These are phyloP conservation scores for Solanum hybrid DNA, from an alignment of 305 asterid species.

Conservation along the genomic window DNA sequence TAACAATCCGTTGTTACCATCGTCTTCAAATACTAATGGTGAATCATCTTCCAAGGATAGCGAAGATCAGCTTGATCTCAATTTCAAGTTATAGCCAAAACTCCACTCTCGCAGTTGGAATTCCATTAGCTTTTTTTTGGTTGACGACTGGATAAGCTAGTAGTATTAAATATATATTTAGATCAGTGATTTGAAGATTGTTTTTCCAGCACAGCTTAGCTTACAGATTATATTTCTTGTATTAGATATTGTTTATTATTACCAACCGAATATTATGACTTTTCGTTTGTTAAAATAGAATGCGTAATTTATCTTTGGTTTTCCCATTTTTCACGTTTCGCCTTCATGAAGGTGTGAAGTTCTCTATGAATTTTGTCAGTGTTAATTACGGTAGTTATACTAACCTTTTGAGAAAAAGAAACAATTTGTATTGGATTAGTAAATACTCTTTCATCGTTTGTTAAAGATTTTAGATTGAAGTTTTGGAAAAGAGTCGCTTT, in stretches of 20 bases:
- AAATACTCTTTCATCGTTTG: neutral
- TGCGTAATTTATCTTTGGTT: neutral
- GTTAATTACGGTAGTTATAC: neutral
- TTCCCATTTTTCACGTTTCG: neutral
- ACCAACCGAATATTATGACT: neutral
- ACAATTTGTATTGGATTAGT: neutral
- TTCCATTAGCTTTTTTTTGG: neutral
- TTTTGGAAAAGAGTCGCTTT: neutral
- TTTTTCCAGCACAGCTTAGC: neutral
- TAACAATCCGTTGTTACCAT: constrained; percentile 16
- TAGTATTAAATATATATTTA: neutral
- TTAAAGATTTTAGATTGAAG: neutral
- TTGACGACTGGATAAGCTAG: neutral
- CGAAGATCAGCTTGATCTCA: constrained; percentile 54
- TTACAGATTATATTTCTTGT: neutral
- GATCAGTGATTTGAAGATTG: neutral
- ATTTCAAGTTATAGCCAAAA: constrained; percentile 20
- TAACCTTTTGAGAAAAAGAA: neutral
- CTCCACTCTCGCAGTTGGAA: neutral
- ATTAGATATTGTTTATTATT: neutral
- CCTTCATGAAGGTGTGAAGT: neutral
- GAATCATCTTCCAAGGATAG: constrained; percentile 2
- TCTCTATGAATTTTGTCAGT: neutral
- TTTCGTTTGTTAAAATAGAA: neutral
- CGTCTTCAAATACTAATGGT: constrained; percentile 1